phyloP scores from a whole-genome alignment of 345 rosid species.

The Eucalyptus sp. region DNA sequence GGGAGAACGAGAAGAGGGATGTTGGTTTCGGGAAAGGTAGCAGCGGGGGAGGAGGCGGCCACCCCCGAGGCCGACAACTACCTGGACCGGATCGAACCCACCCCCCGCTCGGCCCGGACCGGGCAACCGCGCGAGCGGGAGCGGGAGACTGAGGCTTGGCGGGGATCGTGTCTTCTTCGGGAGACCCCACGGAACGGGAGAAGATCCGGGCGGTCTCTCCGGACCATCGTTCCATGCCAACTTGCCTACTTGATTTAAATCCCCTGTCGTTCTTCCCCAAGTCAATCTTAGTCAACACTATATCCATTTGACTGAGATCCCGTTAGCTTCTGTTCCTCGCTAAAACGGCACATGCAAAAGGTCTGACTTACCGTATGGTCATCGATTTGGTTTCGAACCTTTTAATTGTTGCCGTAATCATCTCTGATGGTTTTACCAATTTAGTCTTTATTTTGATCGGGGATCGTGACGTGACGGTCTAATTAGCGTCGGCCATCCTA shows the following conservation, averaged over 20 bases:
- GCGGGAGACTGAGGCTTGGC: not conserved
- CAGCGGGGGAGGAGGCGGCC: not conserved
- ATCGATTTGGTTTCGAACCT: accelerated
- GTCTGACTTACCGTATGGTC: not conserved
- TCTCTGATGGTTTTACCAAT: too few species aligned
- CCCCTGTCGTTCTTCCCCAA: not conserved
- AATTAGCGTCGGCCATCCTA: not conserved
- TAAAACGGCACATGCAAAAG: not conserved
- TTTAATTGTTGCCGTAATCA: not conserved
- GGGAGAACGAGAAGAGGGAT: not conserved
- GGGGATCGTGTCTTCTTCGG: not conserved
- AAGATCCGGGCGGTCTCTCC: not conserved
- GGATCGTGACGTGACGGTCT: not conserved
- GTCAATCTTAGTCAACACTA: not conserved
- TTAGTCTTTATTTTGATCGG: not conserved
- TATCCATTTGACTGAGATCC: not conserved
- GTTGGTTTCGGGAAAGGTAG: not conserved
- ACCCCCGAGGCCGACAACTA: not conserved
- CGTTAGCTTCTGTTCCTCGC: not conserved
- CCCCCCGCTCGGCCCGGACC: not conserved
- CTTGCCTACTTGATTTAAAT: not conserved
- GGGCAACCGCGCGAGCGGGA: not conserved
- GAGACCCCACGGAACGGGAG: not conserved
- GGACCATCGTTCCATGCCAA: not conserved
- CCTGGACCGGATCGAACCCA: not conserved